These are phyloP conservation scores for Chloranthus sessilifolius DNA, from an alignment of 164 flowering plant species.

Conservation along the genomic window DNA sequence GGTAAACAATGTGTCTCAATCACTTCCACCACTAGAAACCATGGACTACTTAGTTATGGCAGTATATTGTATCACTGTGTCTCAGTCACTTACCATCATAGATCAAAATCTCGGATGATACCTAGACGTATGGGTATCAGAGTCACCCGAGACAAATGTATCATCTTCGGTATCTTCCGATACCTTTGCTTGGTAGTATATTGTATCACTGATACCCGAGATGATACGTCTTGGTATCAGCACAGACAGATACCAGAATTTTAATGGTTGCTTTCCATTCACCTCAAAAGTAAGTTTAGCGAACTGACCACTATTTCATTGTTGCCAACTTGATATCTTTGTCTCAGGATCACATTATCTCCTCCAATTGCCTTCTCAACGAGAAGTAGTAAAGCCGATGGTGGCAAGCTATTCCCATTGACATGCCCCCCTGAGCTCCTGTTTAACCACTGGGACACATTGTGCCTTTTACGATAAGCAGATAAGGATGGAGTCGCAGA, in stretches of 20 bases:
- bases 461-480: slow-evolving; percentile 15
- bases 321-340: slow-evolving; percentile 25
- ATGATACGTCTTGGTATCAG: too few relatives aligned
- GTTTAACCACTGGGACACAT: slow-evolving; percentile 34
- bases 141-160: too few relatives aligned
- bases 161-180: not conserved
- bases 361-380: slow-evolving; percentile 31
- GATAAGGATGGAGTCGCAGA: slow-evolving; percentile 5
- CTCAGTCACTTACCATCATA: not conserved
- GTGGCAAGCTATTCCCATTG: slow-evolving; percentile 11
- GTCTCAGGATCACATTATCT: slow-evolving; percentile 19
- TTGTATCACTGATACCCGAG: too few relatives aligned
- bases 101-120: not conserved
- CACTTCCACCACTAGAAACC: not conserved
- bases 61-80: not conserved
- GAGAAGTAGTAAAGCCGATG: slow-evolving; percentile 20
- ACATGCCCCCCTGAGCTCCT: slow-evolving; percentile 9
- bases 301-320: slow-evolving; percentile 31
- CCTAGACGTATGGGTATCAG: too few relatives aligned
- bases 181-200: not conserved
- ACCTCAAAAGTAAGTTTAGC: not conserved
- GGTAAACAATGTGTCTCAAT: not conserved
- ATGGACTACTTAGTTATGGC: not conserved
- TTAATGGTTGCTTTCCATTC: not conserved
- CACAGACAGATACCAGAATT: too few relatives aligned